phyloP scores from a whole-genome alignment of 495 filamentous ascomycete species.

The Penicillium lagena region DNA sequence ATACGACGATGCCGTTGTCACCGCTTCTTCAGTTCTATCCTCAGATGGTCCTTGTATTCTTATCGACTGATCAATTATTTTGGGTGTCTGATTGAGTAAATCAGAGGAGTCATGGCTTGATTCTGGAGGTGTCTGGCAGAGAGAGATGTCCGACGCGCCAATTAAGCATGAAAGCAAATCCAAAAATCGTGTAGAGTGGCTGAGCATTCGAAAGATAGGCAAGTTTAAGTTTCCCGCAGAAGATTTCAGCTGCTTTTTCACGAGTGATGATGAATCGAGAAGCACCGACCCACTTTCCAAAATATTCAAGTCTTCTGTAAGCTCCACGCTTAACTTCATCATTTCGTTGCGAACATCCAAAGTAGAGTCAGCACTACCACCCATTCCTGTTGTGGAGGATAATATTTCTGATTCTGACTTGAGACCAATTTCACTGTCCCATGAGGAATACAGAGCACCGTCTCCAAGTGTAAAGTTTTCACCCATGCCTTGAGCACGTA shows the following conservation, averaged over 20 bases:
- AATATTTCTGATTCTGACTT: no score
- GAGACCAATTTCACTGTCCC: no score
- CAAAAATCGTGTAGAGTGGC: conserved; percentile 13
- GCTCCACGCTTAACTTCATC: conserved; percentile 8
- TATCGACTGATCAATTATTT: background rate
- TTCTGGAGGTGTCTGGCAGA: no score
- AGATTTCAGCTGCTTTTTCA: background rate
- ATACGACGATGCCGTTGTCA: conserved; percentile 1
- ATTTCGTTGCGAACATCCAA: background rate
- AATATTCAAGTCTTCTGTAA: conserved; percentile 14
- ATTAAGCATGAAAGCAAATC: conserved; percentile 2
- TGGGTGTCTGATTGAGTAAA: no score
- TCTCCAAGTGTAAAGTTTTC: no score
- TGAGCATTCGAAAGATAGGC: conserved; percentile 14
- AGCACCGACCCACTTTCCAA: background rate
- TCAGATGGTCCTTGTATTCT: background rate
- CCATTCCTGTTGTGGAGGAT: no score
- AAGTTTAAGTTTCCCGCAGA: conserved; percentile 5
- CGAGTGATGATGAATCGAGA: background rate
- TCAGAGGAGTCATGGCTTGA: no score
- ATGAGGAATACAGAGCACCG: no score
- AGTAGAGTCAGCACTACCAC: no score
- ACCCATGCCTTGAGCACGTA: no score
- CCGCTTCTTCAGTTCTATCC: background rate
- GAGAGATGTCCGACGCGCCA: background rate